Base-by-base conservation (phyloP, 441 rosid genomes). In the Pelargonium australe region DNA sequence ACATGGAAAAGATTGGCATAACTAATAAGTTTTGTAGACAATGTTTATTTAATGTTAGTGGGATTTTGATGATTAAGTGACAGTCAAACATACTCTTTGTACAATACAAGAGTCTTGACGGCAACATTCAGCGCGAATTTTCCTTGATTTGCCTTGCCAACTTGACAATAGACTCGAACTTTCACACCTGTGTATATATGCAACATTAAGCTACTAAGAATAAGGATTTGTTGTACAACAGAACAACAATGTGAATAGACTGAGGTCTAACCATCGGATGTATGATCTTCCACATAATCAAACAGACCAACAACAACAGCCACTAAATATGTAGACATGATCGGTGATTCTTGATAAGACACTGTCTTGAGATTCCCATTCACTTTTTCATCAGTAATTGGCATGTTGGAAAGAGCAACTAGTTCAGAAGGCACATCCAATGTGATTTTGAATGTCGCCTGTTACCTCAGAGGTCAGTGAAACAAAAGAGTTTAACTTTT, bases 261-360 rank as follows among this genome's bases (percentile, higher is more conserved):
- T 11, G 43, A 17, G 19, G 43, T n/a, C 9, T 55, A 84, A 94
- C 99, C 99, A 75, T 91, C 94, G n/a, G 94, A 80, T 55, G 99
- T 91, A 68, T 87, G 85, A 80, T 88, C 95, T 81, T 94, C 99
- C 47, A 91, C 83, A 67, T 85, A 89, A 78, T 89, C 96, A 73
- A 94, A 94, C 81, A 91, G 77, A 68, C 99, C 99, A 73, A 94
- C 85, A 19, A 87, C 97, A 79, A 91, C 73, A 4, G 97, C 99
- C 13, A 94, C 96, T 84, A 94, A 83, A 84, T 94, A 94, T 7
- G 99, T 94, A 28, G 99, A 94, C 97, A 94, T 94, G 70, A 91
- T 80, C 9, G 99, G 97, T 3, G 99, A 81, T 80, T 94, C 97
- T 77, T 89, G 87, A 73, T 87, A 94, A 5, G 78, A 83, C 67